These are phyloP conservation scores for Alternaria panax DNA, from an alignment of 2,329 filamentous ascomycete species.

Conservation along the genomic window DNA sequence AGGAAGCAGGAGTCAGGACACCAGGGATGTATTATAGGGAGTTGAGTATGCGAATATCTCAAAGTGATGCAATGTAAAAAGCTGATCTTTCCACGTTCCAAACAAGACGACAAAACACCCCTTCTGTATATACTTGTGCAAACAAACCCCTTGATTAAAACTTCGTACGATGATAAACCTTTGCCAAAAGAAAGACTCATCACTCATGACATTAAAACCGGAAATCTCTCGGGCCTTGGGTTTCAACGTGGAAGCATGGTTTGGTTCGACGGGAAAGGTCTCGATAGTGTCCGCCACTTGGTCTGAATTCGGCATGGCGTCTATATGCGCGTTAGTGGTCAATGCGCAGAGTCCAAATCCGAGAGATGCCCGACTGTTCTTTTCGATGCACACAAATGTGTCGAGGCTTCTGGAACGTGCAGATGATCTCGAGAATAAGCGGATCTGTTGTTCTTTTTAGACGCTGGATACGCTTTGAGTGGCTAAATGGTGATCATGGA, in stretches of 20 bases:
- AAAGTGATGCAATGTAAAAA: constrained; percentile 1
- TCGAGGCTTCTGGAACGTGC: neutral
- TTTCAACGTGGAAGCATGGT: neutral
- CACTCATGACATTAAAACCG: neutral
- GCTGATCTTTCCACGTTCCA: neutral
- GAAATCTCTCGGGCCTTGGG: constrained; percentile 2
- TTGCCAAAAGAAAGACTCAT: neutral
- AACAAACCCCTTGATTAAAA: neutral
- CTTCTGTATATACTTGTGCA: neutral
- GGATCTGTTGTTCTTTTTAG: neutral
- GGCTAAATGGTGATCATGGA: neutral
- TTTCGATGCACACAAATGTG: neutral
- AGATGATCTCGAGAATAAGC: neutral
- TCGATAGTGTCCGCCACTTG: neutral
- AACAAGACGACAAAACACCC: neutral
- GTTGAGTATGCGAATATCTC: neutral
- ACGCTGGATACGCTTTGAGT: neutral
- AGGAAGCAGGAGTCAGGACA: neutral
- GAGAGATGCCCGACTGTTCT: neutral
- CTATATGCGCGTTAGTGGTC: neutral
- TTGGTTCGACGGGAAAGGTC: constrained; percentile 2
- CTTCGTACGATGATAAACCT: neutral
- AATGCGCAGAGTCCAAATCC: neutral
- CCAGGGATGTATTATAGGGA: neutral
- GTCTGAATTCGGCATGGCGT: neutral